Evolutionary conservation across 2,329 filamentous ascomycete species (phyloP), one percentile per base, ranked within the genome.

Genomic region (Chaetomium globosum): DNA sequence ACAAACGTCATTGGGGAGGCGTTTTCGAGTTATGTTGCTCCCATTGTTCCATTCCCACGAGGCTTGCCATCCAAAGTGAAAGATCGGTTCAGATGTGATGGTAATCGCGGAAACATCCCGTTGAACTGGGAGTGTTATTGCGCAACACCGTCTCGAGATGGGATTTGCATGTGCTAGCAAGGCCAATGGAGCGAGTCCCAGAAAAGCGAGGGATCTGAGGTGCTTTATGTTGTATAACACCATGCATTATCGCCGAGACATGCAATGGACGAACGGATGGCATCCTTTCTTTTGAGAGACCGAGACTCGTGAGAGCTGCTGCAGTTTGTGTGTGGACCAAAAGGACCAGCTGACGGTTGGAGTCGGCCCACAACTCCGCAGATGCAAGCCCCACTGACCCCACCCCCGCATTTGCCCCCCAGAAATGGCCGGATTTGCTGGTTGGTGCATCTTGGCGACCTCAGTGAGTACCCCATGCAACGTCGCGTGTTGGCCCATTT

Each of bases 331-430:
- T 16, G 39, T 43, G 39, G 36, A 19, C 36, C 36, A 9, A 26
- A 3, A 23, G 48, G 48, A 51, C 21, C 21, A 51, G 48, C 23
- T 51, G 48, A 51, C 23, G 10, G 21, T 51, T 51, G 48, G 48
- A 10, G 48, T 51, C 48, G 3, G 10, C 46, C 21, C 7, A 23
- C 21, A 9, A 26, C 48, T 28, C 48, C 48, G n/a, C 23, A 53
- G 26, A 30, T 43, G 26, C n/a, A 16, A 16, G 10, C 13, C n/a
- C 53, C 30, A 36, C 53, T 8, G 54, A 21, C 62, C 48, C 62
- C 62, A 55, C 62, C 62, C 61, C 62, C 62, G 62, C 62, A 64
- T 56, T 49, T 7, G 26, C 28, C 43, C 39, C 39, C 43, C 61
- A 63, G 13, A 51, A 59, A 49, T 33, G 33, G 39, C 62, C 28